Percentiles rank a stretch among this genome's conserved stretches.
phyloP scores from a whole-genome alignment of 306 rosid species.

The Lathyrus oleraceus region DNA sequence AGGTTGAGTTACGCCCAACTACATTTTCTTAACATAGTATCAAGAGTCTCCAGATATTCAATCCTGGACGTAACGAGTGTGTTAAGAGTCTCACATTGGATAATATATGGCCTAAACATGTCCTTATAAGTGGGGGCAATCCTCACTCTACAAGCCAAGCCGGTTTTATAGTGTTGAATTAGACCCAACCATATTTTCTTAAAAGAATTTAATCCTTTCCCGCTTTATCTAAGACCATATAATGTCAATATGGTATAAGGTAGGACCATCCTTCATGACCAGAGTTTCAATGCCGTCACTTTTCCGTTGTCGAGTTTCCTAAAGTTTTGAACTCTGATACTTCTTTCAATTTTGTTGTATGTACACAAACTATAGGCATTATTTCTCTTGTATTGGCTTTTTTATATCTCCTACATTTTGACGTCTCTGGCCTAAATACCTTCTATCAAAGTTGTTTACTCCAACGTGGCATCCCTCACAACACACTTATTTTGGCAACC shows the following conservation, averaged over 20 bases:
- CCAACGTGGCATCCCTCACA: neutral
- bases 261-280: neutral
- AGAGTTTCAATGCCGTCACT: neutral
- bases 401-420: neutral
- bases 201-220: no score
- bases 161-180: no score
- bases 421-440: neutral
- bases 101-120: no score
- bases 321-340: neutral
- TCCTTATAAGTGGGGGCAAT: no score
- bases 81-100: no score
- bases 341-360: neutral
- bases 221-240: neutral
- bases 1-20: no score
- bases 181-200: no score
- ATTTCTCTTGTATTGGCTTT: neutral
- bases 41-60: no score
- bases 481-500: neutral
- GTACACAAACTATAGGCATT: neutral
- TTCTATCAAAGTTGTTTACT: neutral
- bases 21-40: no score
- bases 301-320: neutral
- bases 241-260: neutral
- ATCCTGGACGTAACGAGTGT: no score
- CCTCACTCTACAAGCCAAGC: no score